Conservation (phyloP, 495 filamentous ascomycete species). For the Endocarpon pusillum region DNA sequence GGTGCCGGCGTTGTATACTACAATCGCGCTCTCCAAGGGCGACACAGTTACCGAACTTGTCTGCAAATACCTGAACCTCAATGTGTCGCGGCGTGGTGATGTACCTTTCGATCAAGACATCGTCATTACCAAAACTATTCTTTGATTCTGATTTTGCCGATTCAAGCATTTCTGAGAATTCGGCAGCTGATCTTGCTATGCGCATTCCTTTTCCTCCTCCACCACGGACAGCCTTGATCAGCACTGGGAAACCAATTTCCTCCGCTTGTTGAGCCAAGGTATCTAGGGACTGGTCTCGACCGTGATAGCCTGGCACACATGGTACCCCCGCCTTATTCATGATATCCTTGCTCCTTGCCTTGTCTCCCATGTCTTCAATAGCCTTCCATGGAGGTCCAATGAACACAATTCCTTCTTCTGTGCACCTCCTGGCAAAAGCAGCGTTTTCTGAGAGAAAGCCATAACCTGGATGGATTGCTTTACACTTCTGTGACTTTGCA, state of each 20-base stretch:
- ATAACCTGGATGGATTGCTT: constrained; percentile 90
- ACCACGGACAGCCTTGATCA: constrained; percentile 93
- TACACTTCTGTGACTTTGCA: constrained; percentile 68
- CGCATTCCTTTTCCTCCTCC: constrained; percentile 99
- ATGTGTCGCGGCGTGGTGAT: constrained; percentile 89
- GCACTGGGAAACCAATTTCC: constrained; percentile 76
- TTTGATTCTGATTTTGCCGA: constrained; percentile 81
- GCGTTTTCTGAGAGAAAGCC: constrained; percentile 91
- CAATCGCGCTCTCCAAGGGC: constrained; percentile 77
- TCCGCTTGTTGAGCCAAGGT: constrained; percentile 57
- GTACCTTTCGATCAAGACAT: constrained; percentile 95
- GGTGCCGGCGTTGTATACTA: constrained; percentile 75
- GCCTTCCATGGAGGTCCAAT: constrained; percentile 85
- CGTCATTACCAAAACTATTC: constrained; percentile 88
- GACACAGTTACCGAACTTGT: constrained; percentile 70
- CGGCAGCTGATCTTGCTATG: constrained; percentile 56
- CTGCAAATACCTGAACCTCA: constrained; percentile 94
- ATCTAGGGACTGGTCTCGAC: constrained; percentile 56
- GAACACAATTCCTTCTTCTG: constrained; percentile 81
- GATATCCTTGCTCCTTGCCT: constrained; percentile 83
- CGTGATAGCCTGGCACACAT: constrained; percentile 94
- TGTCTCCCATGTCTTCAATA: constrained; percentile 96
- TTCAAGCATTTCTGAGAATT: constrained; percentile 65
- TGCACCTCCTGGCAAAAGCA: constrained; percentile 72
- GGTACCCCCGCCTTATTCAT: constrained; percentile 88